Base-by-base conservation (phyloP, 495 filamentous ascomycete genomes). In the Elasticomyces elasticus region DNA sequence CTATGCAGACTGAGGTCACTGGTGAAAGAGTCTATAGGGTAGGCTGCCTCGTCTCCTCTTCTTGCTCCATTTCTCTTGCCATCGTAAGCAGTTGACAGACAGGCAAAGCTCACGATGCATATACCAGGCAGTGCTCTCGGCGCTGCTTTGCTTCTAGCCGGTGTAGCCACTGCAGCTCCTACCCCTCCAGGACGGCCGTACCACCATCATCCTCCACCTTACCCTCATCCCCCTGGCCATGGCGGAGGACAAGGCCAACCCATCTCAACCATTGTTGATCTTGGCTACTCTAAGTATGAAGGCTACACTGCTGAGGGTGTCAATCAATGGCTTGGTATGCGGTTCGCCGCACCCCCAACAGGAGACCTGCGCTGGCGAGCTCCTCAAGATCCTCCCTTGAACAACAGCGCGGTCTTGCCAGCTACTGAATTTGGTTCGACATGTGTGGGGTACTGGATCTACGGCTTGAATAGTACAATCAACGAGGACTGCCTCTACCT, bases 401-500 rank as follows among this genome's bases (percentile, higher is more conserved):
- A 51, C 38, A 52, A 30, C 38, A 42, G 35, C 38, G 23, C 3
- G 10, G 37, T 52, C 5, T 23, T 52, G 4, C 38, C 50, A 6
- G 50, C 50, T 23, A 52, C 24, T 20, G 27, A 52, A 5, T 52
- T 52, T 38, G 50, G 35, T 1, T 20, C 50, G 25, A 52, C 50
- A 5, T 52, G 50, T 20, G 13, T 52, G 15, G 50, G 50, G 5
- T 44, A 42, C 31, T 52, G 50, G 50, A 28, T 44, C 50, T 41
- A 41, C 17, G 15, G 19, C 7, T 9, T 25, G 11, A 52, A n/a
- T 24, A 24, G 30, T 20, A 42, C 15, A 19, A 37, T 52, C 20
- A 52, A 52, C 33, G 52, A 54, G 26, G 52, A 54, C 20, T 54
- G 52, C 22, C 23, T 54, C 19, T 80, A 69, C 22, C 62, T 87